Evolutionary conservation across 139 green algal species (phyloP).

Genomic region (Chlorella ohadii): DNA sequence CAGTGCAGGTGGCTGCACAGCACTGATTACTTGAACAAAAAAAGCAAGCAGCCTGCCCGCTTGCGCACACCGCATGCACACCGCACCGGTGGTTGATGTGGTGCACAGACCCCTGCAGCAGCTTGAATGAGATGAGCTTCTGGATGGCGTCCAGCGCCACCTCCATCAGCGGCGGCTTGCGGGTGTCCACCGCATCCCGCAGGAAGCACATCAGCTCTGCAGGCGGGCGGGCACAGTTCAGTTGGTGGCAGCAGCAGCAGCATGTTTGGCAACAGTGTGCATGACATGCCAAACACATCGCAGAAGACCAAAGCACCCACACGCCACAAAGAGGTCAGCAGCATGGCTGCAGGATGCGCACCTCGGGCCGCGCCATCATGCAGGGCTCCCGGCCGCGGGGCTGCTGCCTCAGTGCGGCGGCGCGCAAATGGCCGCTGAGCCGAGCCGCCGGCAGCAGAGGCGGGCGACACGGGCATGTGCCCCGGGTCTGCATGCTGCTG

Average conservation of each 20-base stretch:
- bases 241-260: neutral
- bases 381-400: conserved; percentile 10
- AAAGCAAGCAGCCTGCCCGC: too few relatives aligned
- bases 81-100: conserved; percentile 38
- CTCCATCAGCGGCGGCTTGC: conserved; percentile 79
- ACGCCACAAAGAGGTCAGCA: too few relatives aligned
- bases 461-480: conserved; percentile 26
- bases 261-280: too few relatives aligned
- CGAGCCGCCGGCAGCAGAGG: neutral
- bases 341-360: conserved; percentile 12
- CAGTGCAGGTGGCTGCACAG: too few relatives aligned
- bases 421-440: neutral
- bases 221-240: neutral
- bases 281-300: too few relatives aligned
- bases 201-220: conserved; percentile 70
- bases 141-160: conserved; percentile 90
- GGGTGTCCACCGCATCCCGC: conserved; percentile 75
- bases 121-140: conserved; percentile 86
- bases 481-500: conserved; percentile 1
- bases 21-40: too few relatives aligned
- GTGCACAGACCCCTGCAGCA: conserved; percentile 64
- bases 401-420: neutral
- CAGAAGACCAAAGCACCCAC: too few relatives aligned
- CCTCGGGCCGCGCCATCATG: conserved; percentile 18
- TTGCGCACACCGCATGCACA: neutral